Evolutionary conservation across 371 early-diverging fungal species (phyloP).

Genomic region (Mortierella polycephala): DNA sequence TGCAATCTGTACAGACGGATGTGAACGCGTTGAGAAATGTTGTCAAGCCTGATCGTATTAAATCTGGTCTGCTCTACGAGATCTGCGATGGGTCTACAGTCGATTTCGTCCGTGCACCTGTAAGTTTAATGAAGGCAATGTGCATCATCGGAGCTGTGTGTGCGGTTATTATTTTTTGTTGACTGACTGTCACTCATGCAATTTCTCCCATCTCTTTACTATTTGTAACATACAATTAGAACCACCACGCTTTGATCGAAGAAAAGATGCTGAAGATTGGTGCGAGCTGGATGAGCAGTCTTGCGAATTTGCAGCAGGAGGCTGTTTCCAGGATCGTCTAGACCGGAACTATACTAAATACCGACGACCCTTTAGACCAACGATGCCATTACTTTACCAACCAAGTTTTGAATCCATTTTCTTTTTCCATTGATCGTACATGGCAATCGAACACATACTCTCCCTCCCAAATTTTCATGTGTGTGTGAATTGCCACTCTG

Average conservation of each 20-base stretch:
- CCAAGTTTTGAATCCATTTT: too few relatives aligned
- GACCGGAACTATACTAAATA: neutral
- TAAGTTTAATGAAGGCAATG: conserved; percentile 6
- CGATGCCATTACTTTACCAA: too few relatives aligned
- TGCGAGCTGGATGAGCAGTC: conserved; percentile 48
- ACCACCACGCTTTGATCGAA: conserved; percentile 36
- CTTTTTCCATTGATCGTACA: too few relatives aligned
- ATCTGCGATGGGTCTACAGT: conserved; percentile 42
- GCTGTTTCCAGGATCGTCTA: conserved; percentile 36
- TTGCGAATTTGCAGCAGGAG: conserved; percentile 41
- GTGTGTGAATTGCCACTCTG: too few relatives aligned
- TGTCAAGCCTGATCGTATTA: conserved; percentile 44
- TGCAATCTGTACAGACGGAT: conserved; percentile 39
- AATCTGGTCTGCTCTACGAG: conserved; percentile 45
- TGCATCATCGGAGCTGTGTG: too few relatives aligned
- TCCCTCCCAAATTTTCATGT: too few relatives aligned
- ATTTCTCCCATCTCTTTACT: neutral
- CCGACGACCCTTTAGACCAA: too few relatives aligned
- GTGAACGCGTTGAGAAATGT: conserved; percentile 34
- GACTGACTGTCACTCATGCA: neutral
- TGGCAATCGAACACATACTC: too few relatives aligned
- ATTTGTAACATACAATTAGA: conserved; percentile 2
- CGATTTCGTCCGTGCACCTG: conserved; percentile 49
- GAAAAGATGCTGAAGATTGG: conserved; percentile 44
- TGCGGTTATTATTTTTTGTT: neutral